Conservation (phyloP, 305 asterid species). For the Fraxinus albicans region DNA sequence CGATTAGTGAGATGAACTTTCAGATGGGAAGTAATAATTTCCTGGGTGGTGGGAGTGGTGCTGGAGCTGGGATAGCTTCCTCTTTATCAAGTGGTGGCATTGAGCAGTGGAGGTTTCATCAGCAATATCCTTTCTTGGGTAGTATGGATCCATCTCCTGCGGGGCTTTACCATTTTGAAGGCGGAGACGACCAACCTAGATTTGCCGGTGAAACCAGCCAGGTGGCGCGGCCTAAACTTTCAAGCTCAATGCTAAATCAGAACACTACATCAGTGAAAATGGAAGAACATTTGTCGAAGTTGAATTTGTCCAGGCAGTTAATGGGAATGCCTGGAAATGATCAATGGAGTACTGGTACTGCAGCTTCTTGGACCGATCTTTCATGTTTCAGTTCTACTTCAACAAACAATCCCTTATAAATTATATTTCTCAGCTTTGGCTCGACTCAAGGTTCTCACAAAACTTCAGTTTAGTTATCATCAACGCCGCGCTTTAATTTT, state of each 20-base stretch:
- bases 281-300: background rate
- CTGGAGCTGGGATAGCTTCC: background rate
- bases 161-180: constrained; percentile 23
- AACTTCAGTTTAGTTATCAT: background rate
- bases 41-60: background rate
- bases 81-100: constrained; percentile 6
- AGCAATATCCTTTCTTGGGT: constrained; percentile 13
- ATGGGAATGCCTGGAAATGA: constrained; percentile 13
- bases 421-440: background rate
- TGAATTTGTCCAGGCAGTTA: background rate
- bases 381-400: constrained; percentile 2
- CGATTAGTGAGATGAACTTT: constrained; percentile 31
- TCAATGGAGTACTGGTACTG: background rate
- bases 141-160: background rate
- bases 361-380: constrained; percentile 13
- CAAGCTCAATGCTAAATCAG: constrained; percentile 5
- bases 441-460: background rate
- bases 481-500: background rate
- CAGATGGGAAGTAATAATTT: constrained; percentile 20
- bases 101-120: constrained; percentile 15
- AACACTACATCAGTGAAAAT: background rate
- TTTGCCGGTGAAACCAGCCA: constrained; percentile 5
- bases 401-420: background rate
- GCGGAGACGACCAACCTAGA: background rate
- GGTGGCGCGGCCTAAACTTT: constrained; percentile 2